Evolutionary conservation across 2,329 filamentous ascomycete genomes (phyloP).

Genomic region (Colletotrichum caudatum): DNA sequence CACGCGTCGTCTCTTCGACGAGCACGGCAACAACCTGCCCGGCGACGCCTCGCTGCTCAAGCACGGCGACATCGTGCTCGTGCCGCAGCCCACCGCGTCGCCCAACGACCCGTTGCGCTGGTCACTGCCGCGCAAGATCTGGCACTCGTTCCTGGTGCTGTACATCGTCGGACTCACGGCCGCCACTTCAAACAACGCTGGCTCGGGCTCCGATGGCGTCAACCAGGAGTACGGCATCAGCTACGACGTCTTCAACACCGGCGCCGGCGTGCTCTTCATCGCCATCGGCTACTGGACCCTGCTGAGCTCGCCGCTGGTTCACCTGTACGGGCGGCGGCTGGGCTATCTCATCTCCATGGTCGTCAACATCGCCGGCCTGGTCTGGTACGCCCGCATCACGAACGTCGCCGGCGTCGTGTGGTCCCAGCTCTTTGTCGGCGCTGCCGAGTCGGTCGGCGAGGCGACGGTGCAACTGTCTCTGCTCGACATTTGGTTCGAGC

Average conservation of each 20-base stretch:
- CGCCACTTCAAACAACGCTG: constrained; percentile 67
- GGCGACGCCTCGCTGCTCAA: constrained; percentile 40
- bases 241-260: constrained; percentile 66
- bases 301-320: constrained; percentile 64
- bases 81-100: constrained; percentile 64
- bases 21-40: constrained; percentile 20
- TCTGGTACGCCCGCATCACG: constrained; percentile 64
- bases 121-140: constrained; percentile 58
- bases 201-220: constrained; percentile 63
- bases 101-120: constrained; percentile 67
- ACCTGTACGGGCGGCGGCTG: constrained; percentile 66
- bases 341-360: constrained; percentile 66
- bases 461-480: constrained; percentile 68
- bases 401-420: constrained; percentile 61
- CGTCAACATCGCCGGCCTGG: constrained; percentile 61
- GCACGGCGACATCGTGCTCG: constrained; percentile 61
- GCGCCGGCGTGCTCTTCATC: constrained; percentile 67
- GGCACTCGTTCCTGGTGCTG: constrained; percentile 64
- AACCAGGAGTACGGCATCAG: constrained; percentile 63
- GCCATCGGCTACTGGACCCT: constrained; percentile 68
- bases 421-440: constrained; percentile 69
- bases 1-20: constrained; percentile 38
- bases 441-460: constrained; percentile 67
- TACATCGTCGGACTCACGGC: constrained; percentile 67
- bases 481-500: constrained; percentile 69